These are phyloP conservation scores for Mycogone perniciosa DNA, from an alignment of 2,329 filamentous ascomycete genomes.

Conservation along the genomic window DNA sequence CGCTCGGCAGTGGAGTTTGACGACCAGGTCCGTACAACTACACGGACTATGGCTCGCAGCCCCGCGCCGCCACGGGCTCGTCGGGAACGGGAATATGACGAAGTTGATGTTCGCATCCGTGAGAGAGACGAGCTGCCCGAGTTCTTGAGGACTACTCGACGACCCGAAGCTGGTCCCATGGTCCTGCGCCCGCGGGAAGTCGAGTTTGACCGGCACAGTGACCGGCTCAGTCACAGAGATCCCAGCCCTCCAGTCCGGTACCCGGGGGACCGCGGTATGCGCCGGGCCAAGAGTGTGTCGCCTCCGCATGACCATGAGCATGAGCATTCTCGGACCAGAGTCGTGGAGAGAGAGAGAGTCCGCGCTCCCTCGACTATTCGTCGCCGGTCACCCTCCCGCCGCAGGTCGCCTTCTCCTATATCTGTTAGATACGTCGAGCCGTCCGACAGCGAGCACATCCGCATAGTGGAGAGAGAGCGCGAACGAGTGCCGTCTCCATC, in stretches of 20 bases:
- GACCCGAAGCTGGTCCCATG: slow-evolving; percentile 43
- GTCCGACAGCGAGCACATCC: slow-evolving; percentile 37
- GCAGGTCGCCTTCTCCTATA: slow-evolving; percentile 32
- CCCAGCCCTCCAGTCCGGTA: slow-evolving; percentile 36
- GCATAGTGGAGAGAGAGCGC: slow-evolving; percentile 44
- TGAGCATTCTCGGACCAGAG: slow-evolving; percentile 30
- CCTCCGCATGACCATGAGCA: slow-evolving; percentile 29
- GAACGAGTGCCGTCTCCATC: slow-evolving; percentile 40
- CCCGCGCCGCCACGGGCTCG: slow-evolving; percentile 25
- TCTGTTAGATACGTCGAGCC: slow-evolving; percentile 38
- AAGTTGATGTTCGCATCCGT: slow-evolving; percentile 37
- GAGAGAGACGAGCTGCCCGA: slow-evolving; percentile 38
- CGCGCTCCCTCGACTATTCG: slow-evolving; percentile 32
- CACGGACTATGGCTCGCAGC: slow-evolving; percentile 17
- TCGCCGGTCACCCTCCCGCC: slow-evolving; percentile 22
- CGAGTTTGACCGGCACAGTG: slow-evolving; percentile 44
- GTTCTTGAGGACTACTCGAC: slow-evolving; percentile 45
- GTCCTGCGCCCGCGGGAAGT: slow-evolving; percentile 51
- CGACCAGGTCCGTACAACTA: slow-evolving; percentile 6
- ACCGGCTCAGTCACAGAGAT: slow-evolving; percentile 26
- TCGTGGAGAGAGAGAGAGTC: slow-evolving; percentile 36
- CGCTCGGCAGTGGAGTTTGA: slow-evolving; percentile 24
- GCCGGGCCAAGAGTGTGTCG: slow-evolving; percentile 38
- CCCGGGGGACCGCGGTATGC: slow-evolving; percentile 38
- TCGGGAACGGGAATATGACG: slow-evolving; percentile 23